Conservation (phyloP, 306 rosid genomes). For the Dicorynia guianensis region DNA sequence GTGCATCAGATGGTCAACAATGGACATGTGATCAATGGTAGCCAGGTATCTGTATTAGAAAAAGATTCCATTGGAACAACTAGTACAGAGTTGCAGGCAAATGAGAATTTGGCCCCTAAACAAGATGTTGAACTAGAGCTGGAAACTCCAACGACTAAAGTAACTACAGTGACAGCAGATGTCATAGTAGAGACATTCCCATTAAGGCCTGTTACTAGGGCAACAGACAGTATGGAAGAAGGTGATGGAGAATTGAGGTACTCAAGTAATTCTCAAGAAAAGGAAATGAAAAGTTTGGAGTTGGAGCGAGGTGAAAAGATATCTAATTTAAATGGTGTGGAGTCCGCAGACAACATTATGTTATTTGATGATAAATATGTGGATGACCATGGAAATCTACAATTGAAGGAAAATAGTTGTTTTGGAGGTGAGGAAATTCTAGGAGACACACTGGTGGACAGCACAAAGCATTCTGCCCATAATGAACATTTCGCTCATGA, state of each 20-base stretch:
- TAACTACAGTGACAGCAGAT: conserved; percentile 48
- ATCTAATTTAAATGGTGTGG: conserved; percentile 40
- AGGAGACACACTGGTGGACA: conserved; percentile 46
- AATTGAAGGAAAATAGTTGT: conserved; percentile 37
- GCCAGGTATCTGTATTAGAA: conserved; percentile 43
- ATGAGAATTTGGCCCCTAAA: conserved; percentile 41
- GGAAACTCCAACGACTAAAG: conserved; percentile 40
- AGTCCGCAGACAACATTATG: conserved; percentile 36
- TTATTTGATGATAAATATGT: conserved; percentile 46
- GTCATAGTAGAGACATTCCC: conserved; percentile 85
- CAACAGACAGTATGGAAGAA: conserved; percentile 43
- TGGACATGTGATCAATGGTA: conserved; percentile 44
- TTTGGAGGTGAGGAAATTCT: conserved; percentile 43
- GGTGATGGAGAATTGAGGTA: conserved; percentile 45
- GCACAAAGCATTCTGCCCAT: conserved; percentile 41
- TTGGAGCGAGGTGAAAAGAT: conserved; percentile 33
- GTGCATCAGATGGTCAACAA: conserved; percentile 38
- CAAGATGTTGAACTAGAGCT: conserved; percentile 48
- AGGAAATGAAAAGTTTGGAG: conserved; percentile 41
- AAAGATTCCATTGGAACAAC: conserved; percentile 40
- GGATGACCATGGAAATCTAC: conserved; percentile 41
- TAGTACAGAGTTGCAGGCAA: conserved; percentile 36
- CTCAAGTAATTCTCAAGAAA: conserved; percentile 38
- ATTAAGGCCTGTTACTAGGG: conserved; percentile 48
- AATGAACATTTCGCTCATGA: conserved; percentile 37